Conservation (phyloP, 202 grass and related monocot genomes). For the Panicum virgatum region DNA sequence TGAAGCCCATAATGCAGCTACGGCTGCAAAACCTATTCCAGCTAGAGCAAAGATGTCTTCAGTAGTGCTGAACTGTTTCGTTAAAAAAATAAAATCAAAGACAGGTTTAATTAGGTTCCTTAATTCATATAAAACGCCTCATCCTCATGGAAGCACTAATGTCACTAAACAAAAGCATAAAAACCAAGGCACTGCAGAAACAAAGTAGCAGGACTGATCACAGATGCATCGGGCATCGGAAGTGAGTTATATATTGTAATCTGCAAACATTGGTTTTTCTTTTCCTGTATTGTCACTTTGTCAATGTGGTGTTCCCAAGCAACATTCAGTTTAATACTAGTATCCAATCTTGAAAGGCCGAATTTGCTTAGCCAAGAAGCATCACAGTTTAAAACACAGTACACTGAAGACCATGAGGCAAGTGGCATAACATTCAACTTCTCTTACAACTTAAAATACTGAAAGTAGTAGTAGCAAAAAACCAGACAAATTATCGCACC, state of each 20-base stretch:
- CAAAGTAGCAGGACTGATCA: not conserved
- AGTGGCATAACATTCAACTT: not conserved
- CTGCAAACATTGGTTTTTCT: not conserved
- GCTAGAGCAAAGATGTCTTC: slow-evolving; percentile 81
- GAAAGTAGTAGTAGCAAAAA: not conserved
- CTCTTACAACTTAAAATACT: not conserved
- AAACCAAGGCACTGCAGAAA: not conserved
- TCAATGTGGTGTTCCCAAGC: not conserved
- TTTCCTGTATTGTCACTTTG: not conserved
- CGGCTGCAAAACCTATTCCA: slow-evolving; percentile 71
- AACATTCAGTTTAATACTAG: not conserved
- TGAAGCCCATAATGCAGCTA: slow-evolving; percentile 80
- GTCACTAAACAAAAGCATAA: not conserved
- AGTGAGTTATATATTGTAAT: not conserved
- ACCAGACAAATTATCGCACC: not conserved
- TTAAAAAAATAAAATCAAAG: not conserved
- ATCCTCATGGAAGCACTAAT: not conserved
- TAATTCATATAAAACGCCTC: not conserved
- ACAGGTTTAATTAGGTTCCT: not conserved
- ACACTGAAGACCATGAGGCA: not conserved
- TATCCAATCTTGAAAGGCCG: too few relatives aligned
- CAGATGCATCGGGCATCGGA: slow-evolving; percentile 23
- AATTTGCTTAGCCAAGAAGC: not conserved
- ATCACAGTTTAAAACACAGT: not conserved
- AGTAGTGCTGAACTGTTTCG: slow-evolving; percentile 60